These are phyloP conservation scores for Trypanosoma cruzi DNA, from an alignment of 208 protist species.

Conservation along the genomic window DNA sequence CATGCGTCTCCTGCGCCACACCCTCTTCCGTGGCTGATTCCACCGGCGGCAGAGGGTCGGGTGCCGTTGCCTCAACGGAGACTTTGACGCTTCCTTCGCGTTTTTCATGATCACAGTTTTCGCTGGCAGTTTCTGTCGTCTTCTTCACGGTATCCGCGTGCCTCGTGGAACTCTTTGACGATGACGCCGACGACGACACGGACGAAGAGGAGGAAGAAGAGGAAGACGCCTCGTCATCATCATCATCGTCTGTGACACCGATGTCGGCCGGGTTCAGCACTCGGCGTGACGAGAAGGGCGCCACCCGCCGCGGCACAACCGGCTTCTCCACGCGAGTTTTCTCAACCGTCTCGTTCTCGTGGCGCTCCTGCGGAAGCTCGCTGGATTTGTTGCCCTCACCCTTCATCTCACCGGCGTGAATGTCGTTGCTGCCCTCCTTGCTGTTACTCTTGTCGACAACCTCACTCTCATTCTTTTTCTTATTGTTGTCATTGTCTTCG, in stretches of 20 bases:
- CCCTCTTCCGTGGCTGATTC: not conserved
- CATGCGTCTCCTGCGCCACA: not conserved
- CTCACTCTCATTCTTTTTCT: not conserved
- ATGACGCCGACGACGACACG: slow-evolving; percentile 20
- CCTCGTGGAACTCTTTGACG: not conserved
- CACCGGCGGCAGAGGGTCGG: not conserved
- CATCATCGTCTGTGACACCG: slow-evolving; percentile 27
- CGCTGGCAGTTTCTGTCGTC: not conserved
- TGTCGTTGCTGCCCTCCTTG: not conserved
- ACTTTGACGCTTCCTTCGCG: not conserved
- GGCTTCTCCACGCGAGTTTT: not conserved
- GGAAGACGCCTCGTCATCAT: slow-evolving; percentile 8
- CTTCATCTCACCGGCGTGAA: not conserved
- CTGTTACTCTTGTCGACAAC: not conserved
- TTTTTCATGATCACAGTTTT: not conserved
- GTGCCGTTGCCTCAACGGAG: slow-evolving; percentile 3
- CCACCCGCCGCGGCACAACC: not conserved
- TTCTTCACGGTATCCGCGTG: not conserved
- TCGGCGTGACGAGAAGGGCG: slow-evolving; percentile 9
- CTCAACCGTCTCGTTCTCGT: not conserved
- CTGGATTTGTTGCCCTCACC: slow-evolving; percentile 1
- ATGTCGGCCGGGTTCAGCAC: slow-evolving; percentile 25
- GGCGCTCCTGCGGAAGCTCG: not conserved
- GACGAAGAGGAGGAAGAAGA: slow-evolving; percentile 27
- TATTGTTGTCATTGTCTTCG: slow-evolving; percentile 17